A percentile compares a stretch with the other conserved stretches of the same genome.
Evolutionary conservation across 2,329 filamentous ascomycete genomes (phyloP).

Genomic region (Aspergillus clavatus): DNA sequence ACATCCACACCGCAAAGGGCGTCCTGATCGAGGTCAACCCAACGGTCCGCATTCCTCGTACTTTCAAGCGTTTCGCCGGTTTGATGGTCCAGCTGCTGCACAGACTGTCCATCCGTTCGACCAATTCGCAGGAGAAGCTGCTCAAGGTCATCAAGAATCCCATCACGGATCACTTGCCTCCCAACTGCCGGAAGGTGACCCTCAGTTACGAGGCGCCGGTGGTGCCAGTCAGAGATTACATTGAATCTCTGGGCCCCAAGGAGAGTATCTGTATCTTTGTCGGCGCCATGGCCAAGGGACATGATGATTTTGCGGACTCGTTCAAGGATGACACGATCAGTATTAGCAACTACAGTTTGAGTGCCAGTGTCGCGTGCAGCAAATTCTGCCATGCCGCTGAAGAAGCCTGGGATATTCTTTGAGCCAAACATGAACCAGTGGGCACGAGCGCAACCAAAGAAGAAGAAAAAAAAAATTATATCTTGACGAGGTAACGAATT

Average conservation of each 20-base stretch:
- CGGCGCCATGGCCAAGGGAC: conserved; percentile 96
- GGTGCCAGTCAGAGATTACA: conserved; percentile 82
- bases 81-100: conserved; percentile 98
- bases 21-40: conserved; percentile 97
- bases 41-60: conserved; percentile 94
- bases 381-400: conserved; percentile 99
- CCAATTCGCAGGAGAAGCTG: conserved; percentile 95
- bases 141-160: conserved; percentile 97
- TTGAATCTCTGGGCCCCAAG: conserved; percentile 69
- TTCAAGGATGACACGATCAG: conserved; percentile 96
- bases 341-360: conserved; percentile 97
- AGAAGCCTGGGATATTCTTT: conserved; percentile 92
- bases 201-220: conserved; percentile 89
- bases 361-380: conserved; percentile 96
- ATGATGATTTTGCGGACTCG: conserved; percentile 89
- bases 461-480: too few species aligned
- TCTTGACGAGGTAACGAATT: conserved; percentile 28
- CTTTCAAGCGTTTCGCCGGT: conserved; percentile 97
- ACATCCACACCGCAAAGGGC: conserved; percentile 95
- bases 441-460: conserved; percentile 7
- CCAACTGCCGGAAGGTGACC: conserved; percentile 96
- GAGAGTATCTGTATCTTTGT: conserved; percentile 98
- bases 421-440: conserved; percentile 29
- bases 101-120: conserved; percentile 90
- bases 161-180: conserved; percentile 92